Base-by-base conservation (phyloP, 306 rosid species). In the Pachyrhizus erosus region DNA sequence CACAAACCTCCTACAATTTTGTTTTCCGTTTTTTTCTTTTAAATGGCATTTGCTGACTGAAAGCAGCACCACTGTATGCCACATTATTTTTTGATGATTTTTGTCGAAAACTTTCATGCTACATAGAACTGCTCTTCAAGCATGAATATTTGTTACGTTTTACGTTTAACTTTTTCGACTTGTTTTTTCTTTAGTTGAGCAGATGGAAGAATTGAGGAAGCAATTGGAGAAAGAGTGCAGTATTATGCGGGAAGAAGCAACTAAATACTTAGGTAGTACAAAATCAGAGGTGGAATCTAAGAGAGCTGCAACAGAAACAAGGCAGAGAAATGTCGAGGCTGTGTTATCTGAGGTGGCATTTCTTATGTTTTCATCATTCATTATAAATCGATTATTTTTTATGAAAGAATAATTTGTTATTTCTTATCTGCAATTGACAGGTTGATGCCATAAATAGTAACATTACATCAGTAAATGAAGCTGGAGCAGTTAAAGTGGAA, bases 171-270 rank as follows among this genome's bases (percentile, higher is more conserved):
- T 21, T 68, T 55, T 24, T 31, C 1, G 1, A n/a, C 78, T 52
- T 75, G 8, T 82, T 72, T 78, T 37, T 45, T 43, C 45, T 37
- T 65, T 83, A 95, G 99, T 83, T 83, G 88, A 87, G 70, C 90
- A 89, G 69, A 78, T 83, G 80, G 91, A 87, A 73, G 98, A 89
- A 81, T 15, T 78, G 62, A 79, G 49, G 83, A 91, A 70, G 82
- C 90, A 92, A 58, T 67, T 88, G 46, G 96, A 90, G 74, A 89
- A 87, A 77, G 97, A 93, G 73, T 80, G 84, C 84, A 90, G 78
- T 64, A 31, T 73, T 13, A 82, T 69, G 83, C 49, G 87, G 8
- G 92, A 93, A 72, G 93, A 91, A 78, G 96, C 91, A 77, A 70
- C 85, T 70, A 85, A 84, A 57, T 83, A 89, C 70, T 68, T 87